Base-by-base conservation (phyloP, 176 grass and related monocot genomes). In the Carex scoparia region DNA sequence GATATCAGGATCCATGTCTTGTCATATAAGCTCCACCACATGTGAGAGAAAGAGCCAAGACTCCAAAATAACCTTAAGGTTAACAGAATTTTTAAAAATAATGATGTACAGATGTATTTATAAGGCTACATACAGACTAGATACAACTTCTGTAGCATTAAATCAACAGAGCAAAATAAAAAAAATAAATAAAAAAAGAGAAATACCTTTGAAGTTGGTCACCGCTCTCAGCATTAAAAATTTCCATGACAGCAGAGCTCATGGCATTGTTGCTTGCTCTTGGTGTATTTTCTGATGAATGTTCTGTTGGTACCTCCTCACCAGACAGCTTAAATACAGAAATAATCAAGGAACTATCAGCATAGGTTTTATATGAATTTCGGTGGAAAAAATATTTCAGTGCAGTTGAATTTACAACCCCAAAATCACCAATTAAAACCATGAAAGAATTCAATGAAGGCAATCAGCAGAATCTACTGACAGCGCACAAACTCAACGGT, bases 1-100 rank as follows among this genome's bases (percentile, higher is more conserved):
- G 62, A 86, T 30, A 98, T 67, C 84, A 98, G 88, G 79, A 71
- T 89, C 95, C 93, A 98, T 85, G 84, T 89, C 81, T 98, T 94
- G 80, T 98, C 95, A 74, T 92, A 93, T 81, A 98, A 90, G 72
- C 74, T 70, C 95, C 95, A 95, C 86, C 89, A 98, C 60, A 87
- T 89, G 82, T 92, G 82, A 63, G 75, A 67, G 85, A 86, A 88
- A 76, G 81, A 86, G 53, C 70, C 81, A 85, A 82, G 82, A 72
- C 79, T 87, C 93, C 89, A 89, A 76, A 86, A 86, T 81, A 93
- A 33, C 84, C 95, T 98, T 84, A 65, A 84, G 65, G 61, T 55
- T 69, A 55, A 31, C 61, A 69, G 38, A 23, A 82, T 83, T 82
- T 37, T 49, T 64, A 30, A 49, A 30, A 7, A 75, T 63, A 42